Conservation (phyloP, 1,139 yeast species). For the Candida dubliniensis region DNA sequence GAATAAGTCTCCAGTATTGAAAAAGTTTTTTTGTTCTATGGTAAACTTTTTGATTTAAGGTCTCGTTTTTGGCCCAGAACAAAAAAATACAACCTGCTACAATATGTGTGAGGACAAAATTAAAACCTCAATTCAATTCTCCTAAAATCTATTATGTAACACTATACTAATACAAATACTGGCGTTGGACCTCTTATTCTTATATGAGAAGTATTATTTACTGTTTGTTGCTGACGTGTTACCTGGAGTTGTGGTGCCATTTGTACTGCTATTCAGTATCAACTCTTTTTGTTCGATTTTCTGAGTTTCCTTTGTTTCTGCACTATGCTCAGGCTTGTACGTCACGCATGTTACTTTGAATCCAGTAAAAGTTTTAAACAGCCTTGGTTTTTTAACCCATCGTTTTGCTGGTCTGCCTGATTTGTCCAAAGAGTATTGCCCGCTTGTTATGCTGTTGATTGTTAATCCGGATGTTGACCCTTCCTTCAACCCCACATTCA, state of each 20-base stretch:
- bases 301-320: not conserved
- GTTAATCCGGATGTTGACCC: slow-evolving; percentile 45
- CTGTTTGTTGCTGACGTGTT: not conserved
- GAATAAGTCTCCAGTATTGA: too few species aligned
- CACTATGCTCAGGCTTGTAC: slow-evolving; percentile 25
- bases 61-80: too few species aligned
- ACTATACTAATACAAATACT: too few species aligned
- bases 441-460: slow-evolving; percentile 35
- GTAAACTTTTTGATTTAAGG: too few species aligned
- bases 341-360: slow-evolving; percentile 46
- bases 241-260: slow-evolving; percentile 1
- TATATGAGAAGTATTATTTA: too few species aligned
- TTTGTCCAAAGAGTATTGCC: slow-evolving; percentile 40
- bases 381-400: slow-evolving; percentile 50
- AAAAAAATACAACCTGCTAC: too few species aligned
- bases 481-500: slow-evolving; percentile 44
- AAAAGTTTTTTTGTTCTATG: too few species aligned
- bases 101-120: too few species aligned
- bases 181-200: too few species aligned
- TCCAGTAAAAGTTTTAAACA: slow-evolving; percentile 62
- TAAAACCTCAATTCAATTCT: too few species aligned
- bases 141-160: too few species aligned
- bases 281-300: not conserved
- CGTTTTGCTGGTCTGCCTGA: slow-evolving; percentile 50
- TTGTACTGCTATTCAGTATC: slow-evolving; percentile 2